Evolutionary conservation across 495 filamentous ascomycete species (phyloP), one percentile per base, ranked within the genome.

Genomic region (Xylaria flabelliformis): DNA sequence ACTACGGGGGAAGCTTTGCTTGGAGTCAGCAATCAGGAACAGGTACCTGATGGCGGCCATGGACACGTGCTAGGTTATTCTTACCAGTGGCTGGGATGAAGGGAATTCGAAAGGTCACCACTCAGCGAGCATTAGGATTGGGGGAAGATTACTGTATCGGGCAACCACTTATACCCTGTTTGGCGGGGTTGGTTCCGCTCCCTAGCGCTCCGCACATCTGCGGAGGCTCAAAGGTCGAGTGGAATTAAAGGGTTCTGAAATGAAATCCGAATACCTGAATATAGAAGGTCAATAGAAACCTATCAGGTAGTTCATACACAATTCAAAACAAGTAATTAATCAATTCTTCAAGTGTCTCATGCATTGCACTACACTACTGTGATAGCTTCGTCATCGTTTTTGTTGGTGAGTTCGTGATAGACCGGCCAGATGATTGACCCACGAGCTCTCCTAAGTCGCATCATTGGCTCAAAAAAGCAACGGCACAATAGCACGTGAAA

Each of bases 171-270:
- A 72, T 59, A 64, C 64, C 63, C 51, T 69, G 61, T 56, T 64
- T 72, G 65, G 73, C 67, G 76, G 76, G 76, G 74, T 59, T 64
- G 42, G 44, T 69, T 74, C 74, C 74, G 76, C 77, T 76, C 76
- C 77, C 77, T 77, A 72, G 74, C 69, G 55, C 72, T 74, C 56
- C 69, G 74, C 74, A 70, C 72, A 74, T 36, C 32, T 29, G 39
- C 42, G 59, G 39, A 48, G 55, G 70, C 46, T 64, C 21, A 53
- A 66, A 65, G 69, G 69, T 71, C 50, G 62, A 66, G 69, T 66
- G 69, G 69, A 66, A 65, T 64, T 59, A 48, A 63, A 51, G 58
- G 58, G 58, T 62, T 53, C 26, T 34, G 34, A 41, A 39, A 39
- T 17, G 24, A 41, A 70, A 62, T 70, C 39, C 55, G 44, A 62